Conservation (phyloP, 2,329 filamentous ascomycete genomes). For the Didymosphaeria variabile region DNA sequence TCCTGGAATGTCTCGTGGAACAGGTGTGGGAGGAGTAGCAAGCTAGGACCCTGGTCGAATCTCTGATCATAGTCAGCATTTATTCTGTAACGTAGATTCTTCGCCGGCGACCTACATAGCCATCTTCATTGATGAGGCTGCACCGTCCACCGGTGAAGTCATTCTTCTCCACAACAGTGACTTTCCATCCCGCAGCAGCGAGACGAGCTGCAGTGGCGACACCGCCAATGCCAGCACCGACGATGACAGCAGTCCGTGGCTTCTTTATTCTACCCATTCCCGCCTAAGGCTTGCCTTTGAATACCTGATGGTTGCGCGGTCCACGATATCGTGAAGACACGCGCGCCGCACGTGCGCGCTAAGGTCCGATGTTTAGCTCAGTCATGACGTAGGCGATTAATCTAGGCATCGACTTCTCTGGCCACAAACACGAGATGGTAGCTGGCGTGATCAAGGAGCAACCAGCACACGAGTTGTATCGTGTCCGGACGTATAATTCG, state of each 20-base stretch:
- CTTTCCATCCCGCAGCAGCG: conserved; percentile 72
- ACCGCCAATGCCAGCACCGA: conserved; percentile 75
- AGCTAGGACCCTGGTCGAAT: conserved; percentile 80
- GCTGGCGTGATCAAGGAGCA: not conserved
- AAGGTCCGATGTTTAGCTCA: conserved; percentile 8
- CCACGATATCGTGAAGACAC: conserved; percentile 4
- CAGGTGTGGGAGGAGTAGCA: conserved; percentile 74
- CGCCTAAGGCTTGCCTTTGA: not conserved
- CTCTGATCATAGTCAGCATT: conserved; percentile 51
- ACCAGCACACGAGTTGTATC: not conserved
- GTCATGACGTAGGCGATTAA: conserved; percentile 22
- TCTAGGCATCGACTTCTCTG: not conserved
- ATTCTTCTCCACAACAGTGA: conserved; percentile 84
- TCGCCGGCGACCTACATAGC: conserved; percentile 58
- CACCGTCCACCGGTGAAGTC: conserved; percentile 76
- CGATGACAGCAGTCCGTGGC: conserved; percentile 34
- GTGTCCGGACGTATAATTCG: too few species aligned
- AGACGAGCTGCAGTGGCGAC: conserved; percentile 76
- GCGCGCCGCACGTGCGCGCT: conserved; percentile 4
- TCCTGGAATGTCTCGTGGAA: conserved; percentile 76
- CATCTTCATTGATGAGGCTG: conserved; percentile 68
- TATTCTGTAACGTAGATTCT: not conserved
- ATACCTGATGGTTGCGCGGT: not conserved
- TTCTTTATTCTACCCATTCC: conserved; percentile 19
- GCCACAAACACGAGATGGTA: not conserved